Evolutionary conservation across 1,284 basidiomycete genomes (phyloP).

Genomic region (Heliocybe sulcata): DNA sequence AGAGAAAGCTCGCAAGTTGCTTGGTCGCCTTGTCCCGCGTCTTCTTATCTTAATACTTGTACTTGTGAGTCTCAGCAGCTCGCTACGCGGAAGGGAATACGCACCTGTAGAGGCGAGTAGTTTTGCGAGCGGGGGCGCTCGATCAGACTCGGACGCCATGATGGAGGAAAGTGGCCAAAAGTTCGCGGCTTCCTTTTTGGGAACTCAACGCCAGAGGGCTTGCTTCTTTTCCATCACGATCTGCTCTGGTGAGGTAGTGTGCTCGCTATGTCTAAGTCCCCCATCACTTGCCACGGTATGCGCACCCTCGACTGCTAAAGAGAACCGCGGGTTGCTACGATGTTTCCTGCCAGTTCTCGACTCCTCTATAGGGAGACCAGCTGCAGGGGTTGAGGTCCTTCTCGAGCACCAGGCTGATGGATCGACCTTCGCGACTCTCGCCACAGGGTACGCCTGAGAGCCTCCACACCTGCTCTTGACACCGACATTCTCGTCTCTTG

Average conservation of each 20-base stretch:
- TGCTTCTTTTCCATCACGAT: constrained; percentile 1
- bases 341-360: constrained; percentile 66
- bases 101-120: constrained; percentile 86
- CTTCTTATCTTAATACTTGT: constrained; percentile 63
- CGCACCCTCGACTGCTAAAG: background rate
- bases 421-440: constrained; percentile 1
- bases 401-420: constrained; percentile 33
- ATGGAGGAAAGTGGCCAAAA: constrained; percentile 13
- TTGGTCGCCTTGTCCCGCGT: constrained; percentile 86
- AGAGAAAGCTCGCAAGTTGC: constrained; percentile 70
- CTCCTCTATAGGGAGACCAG: constrained; percentile 77
- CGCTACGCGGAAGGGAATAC: constrained; percentile 14
- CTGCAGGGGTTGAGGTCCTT: constrained; percentile 53
- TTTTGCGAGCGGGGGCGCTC: constrained; percentile 69
- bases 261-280: constrained; percentile 39
- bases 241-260: background rate
- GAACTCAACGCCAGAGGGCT: constrained; percentile 1
- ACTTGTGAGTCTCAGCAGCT: constrained; percentile 13
- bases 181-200: background rate
- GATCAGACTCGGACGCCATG: constrained; percentile 11
- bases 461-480: background rate
- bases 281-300: constrained; percentile 86
- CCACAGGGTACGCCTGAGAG: background rate
- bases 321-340: background rate
- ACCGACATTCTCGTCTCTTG: background rate